Percentiles rank a stretch among this genome's conserved stretches.
Conservation (phyloP, 257 asterid genomes). For the Verbascum thapsus region DNA sequence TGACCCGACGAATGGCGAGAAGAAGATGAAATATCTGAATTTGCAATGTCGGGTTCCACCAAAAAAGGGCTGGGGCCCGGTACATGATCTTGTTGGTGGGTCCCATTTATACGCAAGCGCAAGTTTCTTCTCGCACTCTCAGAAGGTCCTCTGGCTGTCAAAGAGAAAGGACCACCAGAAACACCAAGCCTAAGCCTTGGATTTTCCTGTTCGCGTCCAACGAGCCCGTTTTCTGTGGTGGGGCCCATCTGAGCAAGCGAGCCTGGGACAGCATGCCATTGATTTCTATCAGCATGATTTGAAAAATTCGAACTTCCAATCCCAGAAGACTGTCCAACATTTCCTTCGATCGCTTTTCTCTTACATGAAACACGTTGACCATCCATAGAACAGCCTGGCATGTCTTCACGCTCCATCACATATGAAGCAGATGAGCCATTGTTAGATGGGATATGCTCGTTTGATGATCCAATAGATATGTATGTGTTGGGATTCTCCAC, state of each 20-base stretch:
- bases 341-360: constrained; percentile 72
- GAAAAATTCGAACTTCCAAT: constrained; percentile 53
- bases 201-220: constrained; percentile 46
- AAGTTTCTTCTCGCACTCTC: constrained; percentile 62
- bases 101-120: constrained; percentile 62
- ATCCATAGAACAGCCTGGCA: constrained; percentile 57
- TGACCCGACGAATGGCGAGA: constrained; percentile 45
- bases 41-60: constrained; percentile 39
- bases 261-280: constrained; percentile 47
- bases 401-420: constrained; percentile 42
- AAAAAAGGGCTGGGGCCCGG: constrained; percentile 33
- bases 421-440: constrained; percentile 47
- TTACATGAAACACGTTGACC: constrained; percentile 66
- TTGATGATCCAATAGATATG: constrained; percentile 44
- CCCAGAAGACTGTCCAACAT: constrained; percentile 68
- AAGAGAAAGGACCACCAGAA: constrained; percentile 42
- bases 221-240: constrained; percentile 35
- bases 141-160: constrained; percentile 38
- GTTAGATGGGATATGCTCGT: constrained; percentile 39
- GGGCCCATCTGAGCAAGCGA: constrained; percentile 37
- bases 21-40: constrained; percentile 42
- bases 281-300: constrained; percentile 53
- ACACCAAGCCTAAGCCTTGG: constrained; percentile 65
- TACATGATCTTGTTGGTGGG: constrained; percentile 50
- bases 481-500: constrained; percentile 48